phyloP scores from a whole-genome alignment of 2,329 filamentous ascomycete genomes.

The Colletotrichum tofieldiae region DNA sequence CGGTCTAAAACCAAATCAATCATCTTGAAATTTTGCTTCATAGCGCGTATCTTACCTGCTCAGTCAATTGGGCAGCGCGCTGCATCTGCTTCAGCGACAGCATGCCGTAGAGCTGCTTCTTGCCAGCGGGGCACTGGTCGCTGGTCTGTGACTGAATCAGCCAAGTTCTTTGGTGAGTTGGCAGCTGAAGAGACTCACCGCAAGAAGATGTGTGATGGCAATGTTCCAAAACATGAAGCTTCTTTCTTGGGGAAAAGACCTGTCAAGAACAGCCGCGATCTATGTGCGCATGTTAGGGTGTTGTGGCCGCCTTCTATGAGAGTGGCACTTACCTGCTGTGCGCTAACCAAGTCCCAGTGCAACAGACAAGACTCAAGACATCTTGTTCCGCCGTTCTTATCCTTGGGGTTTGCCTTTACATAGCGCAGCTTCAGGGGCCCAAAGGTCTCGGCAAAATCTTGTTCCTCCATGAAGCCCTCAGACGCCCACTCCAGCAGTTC shows the following conservation, averaged over 20 bases:
- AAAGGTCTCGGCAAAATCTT: slow-evolving; percentile 63
- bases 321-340: slow-evolving; percentile 65
- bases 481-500: slow-evolving; percentile 71
- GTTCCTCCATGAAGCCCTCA: slow-evolving; percentile 54
- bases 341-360: slow-evolving; percentile 70
- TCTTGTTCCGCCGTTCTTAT: slow-evolving; percentile 57
- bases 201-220: slow-evolving; percentile 66
- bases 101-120: slow-evolving; percentile 67
- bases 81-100: slow-evolving; percentile 68
- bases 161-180: too few relatives aligned
- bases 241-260: slow-evolving; percentile 64
- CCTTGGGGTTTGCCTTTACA: slow-evolving; percentile 68
- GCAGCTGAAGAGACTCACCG: slow-evolving; percentile 57
- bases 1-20: slow-evolving; percentile 15
- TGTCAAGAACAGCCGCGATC: slow-evolving; percentile 70
- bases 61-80: slow-evolving; percentile 62
- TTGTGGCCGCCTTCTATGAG: background rate
- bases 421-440: slow-evolving; percentile 66
- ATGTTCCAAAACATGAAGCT: slow-evolving; percentile 71
- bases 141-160: slow-evolving; percentile 55
- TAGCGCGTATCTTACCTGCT: slow-evolving; percentile 55
- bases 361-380: slow-evolving; percentile 69
- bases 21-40: too few relatives aligned
- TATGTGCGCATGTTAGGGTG: slow-evolving; percentile 46
- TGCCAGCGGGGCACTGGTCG: slow-evolving; percentile 62